Percentiles rank a stretch among this genome's conserved stretches.
These are phyloP conservation scores for Peltaster fructicola DNA, from an alignment of 2,329 filamentous ascomycete species.

Conservation along the genomic window DNA sequence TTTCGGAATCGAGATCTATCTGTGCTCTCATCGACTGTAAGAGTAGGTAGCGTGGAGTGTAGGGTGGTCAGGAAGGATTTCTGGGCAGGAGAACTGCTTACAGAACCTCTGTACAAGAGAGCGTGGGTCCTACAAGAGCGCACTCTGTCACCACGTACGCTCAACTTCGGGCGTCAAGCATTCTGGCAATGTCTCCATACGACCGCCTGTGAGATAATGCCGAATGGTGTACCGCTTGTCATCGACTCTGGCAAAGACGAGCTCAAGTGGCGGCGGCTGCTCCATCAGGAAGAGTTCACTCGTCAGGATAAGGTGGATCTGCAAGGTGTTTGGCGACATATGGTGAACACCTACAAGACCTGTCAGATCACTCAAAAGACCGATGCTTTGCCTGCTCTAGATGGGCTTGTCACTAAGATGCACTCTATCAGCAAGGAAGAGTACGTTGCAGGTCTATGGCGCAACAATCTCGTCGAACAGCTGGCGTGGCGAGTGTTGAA, in stretches of 20 bases:
- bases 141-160: not conserved
- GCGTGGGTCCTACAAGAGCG: conserved; percentile 1
- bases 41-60: not conserved
- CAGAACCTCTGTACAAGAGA: not conserved
- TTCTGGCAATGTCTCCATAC: conserved; percentile 6
- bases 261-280: no score
- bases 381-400: conserved; percentile 1
- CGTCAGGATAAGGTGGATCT: conserved; percentile 1
- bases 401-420: conserved; percentile 1
- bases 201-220: conserved; percentile 5
- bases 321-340: not conserved
- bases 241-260: no score
- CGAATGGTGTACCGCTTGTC: conserved; percentile 5
- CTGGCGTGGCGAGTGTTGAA: conserved; percentile 1
- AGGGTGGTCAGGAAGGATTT: no score
- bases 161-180: conserved; percentile 2
- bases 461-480: not conserved
- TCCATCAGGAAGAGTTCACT: no score
- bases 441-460: conserved; percentile 1
- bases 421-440: not conserved
- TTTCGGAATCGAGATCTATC: no score
- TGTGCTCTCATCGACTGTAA: not conserved
- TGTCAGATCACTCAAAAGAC: no score
- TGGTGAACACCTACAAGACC: no score
- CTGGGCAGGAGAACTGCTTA: no score